These are phyloP conservation scores for Graphilbum sp. DNA, from an alignment of 2,329 filamentous ascomycete species.

Conservation along the genomic window DNA sequence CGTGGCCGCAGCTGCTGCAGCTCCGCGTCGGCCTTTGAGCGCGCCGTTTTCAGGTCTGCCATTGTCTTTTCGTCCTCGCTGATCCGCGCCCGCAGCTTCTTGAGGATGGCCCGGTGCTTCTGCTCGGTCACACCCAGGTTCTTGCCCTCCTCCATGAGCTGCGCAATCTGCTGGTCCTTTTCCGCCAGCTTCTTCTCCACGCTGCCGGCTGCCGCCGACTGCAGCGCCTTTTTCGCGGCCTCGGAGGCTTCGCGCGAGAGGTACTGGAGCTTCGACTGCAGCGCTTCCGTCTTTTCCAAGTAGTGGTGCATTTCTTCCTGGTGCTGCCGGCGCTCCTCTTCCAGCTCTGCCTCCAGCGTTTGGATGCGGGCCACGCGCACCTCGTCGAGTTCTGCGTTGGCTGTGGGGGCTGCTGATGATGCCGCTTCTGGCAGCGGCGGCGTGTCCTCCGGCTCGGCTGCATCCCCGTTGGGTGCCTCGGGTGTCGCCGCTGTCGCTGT, in stretches of 20 bases:
- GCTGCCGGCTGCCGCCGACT: slow-evolving; percentile 46
- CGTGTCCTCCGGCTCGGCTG: background rate
- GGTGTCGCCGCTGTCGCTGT: no score
- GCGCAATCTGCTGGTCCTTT: slow-evolving; percentile 77
- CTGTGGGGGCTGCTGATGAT: background rate
- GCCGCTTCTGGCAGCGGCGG: background rate
- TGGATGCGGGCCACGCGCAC: slow-evolving; percentile 23
- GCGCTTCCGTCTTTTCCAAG: slow-evolving; percentile 76
- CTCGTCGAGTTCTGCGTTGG: slow-evolving; percentile 8
- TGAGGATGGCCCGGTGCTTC: slow-evolving; percentile 67
- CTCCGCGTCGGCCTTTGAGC: slow-evolving; percentile 41
- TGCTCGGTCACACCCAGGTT: slow-evolving; percentile 75
- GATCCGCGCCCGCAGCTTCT: slow-evolving; percentile 56
- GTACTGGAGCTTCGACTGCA: slow-evolving; percentile 84
- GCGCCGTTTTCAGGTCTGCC: slow-evolving; percentile 39
- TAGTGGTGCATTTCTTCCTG: slow-evolving; percentile 74
- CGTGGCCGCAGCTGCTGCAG: slow-evolving; percentile 27
- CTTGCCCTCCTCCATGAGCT: slow-evolving; percentile 84
- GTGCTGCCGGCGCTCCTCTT: slow-evolving; percentile 33
- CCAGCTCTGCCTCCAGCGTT: slow-evolving; percentile 19
- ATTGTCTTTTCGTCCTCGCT: slow-evolving; percentile 49
- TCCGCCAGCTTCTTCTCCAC: slow-evolving; percentile 67
- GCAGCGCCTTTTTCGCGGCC: slow-evolving; percentile 51
- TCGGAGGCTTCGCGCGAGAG: slow-evolving; percentile 66
- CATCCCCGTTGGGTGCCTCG: no score